Evolutionary conservation across 345 rosid genomes (phyloP), one percentile per base, ranked within the genome.

Genomic region (Aquilaria yunnanensis): DNA sequence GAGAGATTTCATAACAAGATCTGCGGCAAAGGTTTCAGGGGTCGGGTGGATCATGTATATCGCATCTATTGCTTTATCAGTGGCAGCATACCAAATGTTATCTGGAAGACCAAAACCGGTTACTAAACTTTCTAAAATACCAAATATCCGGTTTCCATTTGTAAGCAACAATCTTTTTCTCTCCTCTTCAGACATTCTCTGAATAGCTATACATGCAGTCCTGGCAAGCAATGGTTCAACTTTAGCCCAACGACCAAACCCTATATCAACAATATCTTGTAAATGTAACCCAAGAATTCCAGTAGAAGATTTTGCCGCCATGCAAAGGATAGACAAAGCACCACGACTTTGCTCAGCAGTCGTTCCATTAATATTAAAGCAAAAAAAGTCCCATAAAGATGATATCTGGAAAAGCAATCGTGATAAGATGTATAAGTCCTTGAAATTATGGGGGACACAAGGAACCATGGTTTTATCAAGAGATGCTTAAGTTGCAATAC

Each of bases 201-300:
- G 91, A 76, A 94, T 77, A 60, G 96, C 96, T 73, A 75, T 72
- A 78, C 99, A 90, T 56, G 99, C 94, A 48, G 77, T 82, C 83
- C 96, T 86, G 60, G 96, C 97, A 71, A 94, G 90, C 71, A 94
- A 73, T 74, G 96, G 91, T 16, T 94, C 99, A 57, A 83, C 85
- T 83, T 90, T 94, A 12, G 97, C 97, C 99, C 99, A 90, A 54
- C 99, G 91, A 50, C 99, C 99, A 77, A 94, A 94, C 50, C 99
- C 99, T 70, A 94, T 94, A 77, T 94, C 99, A 68, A 90, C 83
- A 64, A 94, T 86, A 64, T 94, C 99, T 67, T 94, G 97, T 64
- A 94, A 75, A 76, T 94, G 97, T 16, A 88, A 82, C 55, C 99
- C 77, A 65, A 94, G 92, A 81, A 94, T 57, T 67, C 79, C 77